Evolutionary conservation across 805 yeast species (phyloP).

Genomic region (Saturnispora saitoi): DNA sequence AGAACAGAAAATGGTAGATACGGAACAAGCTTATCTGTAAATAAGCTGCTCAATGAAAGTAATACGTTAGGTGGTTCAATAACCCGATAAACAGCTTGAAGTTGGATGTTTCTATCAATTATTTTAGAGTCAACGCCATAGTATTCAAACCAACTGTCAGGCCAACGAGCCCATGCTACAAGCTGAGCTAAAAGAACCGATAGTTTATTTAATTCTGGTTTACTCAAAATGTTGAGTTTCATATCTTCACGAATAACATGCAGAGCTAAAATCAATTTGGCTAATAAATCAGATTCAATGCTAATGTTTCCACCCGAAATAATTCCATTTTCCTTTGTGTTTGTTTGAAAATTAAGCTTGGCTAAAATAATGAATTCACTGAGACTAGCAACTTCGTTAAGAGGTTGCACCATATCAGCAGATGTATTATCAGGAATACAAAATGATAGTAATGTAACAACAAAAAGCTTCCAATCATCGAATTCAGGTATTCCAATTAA

Average conservation of each 20-base stretch:
- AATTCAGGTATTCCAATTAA: conserved; percentile 30
- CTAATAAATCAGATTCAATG: conserved; percentile 38
- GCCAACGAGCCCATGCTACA: conserved; percentile 68
- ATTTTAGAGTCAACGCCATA: conserved; percentile 33
- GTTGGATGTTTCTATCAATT: conserved; percentile 34
- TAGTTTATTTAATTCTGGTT: conserved; percentile 31
- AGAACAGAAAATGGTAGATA: conserved; percentile 61
- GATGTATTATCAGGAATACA: conserved; percentile 37
- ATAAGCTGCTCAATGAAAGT: conserved; percentile 46
- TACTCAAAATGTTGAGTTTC: conserved; percentile 44
- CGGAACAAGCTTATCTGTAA: conserved; percentile 38
- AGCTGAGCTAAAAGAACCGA: conserved; percentile 53
- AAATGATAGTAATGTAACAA: conserved; percentile 41
- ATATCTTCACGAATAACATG: conserved; percentile 76
- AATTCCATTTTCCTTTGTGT: background rate
- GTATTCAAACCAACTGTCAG: conserved; percentile 50
- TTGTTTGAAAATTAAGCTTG: conserved; percentile 11
- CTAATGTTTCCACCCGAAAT: conserved; percentile 2
- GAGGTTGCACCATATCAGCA: conserved; percentile 13
- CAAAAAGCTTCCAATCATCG: conserved; percentile 56
- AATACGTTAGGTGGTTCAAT: conserved; percentile 54
- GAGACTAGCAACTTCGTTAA: conserved; percentile 22
- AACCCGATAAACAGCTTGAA: conserved; percentile 38
- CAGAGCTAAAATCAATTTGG: conserved; percentile 56
- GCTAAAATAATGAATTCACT: conserved; percentile 19